Percentiles rank a stretch among this genome's conserved stretches.
Evolutionary conservation across 2,329 filamentous ascomycete species (phyloP).

Genomic region (Coniochaeta prunicola): DNA sequence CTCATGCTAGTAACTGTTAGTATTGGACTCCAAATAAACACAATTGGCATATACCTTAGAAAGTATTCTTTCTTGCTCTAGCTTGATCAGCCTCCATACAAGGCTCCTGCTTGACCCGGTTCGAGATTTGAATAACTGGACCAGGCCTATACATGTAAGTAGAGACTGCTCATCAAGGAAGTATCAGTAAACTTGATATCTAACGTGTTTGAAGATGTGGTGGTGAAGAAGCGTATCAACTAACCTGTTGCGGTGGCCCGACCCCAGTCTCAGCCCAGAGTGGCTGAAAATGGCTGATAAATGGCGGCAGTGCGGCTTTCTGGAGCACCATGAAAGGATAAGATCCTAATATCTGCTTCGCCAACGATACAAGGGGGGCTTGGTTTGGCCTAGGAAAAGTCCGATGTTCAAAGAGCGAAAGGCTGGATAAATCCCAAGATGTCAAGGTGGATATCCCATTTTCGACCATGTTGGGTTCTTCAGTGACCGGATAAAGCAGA

Average conservation of each 20-base stretch:
- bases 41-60: not conserved
- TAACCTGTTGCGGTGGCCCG: not conserved
- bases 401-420: conserved; percentile 4
- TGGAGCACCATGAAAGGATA: conserved; percentile 10
- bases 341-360: conserved; percentile 8
- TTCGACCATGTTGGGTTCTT: not conserved
- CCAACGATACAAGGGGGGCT: conserved; percentile 4
- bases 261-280: not conserved
- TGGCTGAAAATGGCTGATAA: conserved; percentile 5
- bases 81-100: conserved; percentile 5
- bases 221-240: not conserved
- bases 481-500: not conserved
- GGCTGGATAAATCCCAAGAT: not conserved
- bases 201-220: not conserved
- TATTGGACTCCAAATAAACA: not conserved
- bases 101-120: conserved; percentile 5
- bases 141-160: conserved; percentile 1
- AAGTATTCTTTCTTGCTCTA: conserved; percentile 6
- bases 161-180: not conserved
- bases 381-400: conserved; percentile 4
- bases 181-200: not conserved
- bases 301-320: conserved; percentile 7
- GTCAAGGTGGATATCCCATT: not conserved
- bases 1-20: conserved; percentile 5
- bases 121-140: conserved; percentile 6